Percentiles rank a stretch among this genome's conserved stretches.
Evolutionary conservation across 1,139 yeast genomes (phyloP).

Genomic region (Candida mesenterica): DNA sequence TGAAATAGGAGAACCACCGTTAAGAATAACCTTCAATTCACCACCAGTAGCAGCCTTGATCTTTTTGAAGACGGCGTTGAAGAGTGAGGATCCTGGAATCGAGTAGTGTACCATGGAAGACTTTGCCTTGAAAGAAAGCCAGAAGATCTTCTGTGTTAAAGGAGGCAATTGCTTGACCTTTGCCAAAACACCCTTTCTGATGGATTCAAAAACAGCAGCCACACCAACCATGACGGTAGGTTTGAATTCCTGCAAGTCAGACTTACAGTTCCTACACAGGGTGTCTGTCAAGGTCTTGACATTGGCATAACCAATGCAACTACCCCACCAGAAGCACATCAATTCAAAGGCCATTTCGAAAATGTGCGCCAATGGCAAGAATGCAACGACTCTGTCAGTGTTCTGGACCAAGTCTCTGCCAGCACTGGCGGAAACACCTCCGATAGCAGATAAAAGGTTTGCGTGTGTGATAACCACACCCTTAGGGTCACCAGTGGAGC

Average conservation of each 20-base stretch:
- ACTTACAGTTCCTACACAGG: conserved; percentile 79
- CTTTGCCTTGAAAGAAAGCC: conserved; percentile 85
- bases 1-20: conserved; percentile 95
- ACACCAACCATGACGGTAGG: conserved; percentile 98
- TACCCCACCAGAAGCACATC: conserved; percentile 84
- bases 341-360: conserved; percentile 90
- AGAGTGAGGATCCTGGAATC: conserved; percentile 68
- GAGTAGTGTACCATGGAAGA: conserved; percentile 55
- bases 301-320: conserved; percentile 82
- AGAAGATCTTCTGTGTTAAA: conserved; percentile 74
- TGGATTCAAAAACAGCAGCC: conserved; percentile 97
- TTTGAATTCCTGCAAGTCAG: conserved; percentile 82
- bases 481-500: conserved; percentile 96
- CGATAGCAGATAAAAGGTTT: conserved; percentile 79
- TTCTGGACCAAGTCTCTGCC: conserved; percentile 49
- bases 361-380: conserved; percentile 94
- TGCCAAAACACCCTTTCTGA: conserved; percentile 84
- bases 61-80: conserved; percentile 75
- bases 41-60: conserved; percentile 97
- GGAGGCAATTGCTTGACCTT: conserved; percentile 70
- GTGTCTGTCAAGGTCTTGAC: conserved; percentile 87
- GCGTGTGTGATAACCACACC: conserved; percentile 86
- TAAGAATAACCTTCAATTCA: conserved; percentile 63
- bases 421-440: conserved; percentile 73
- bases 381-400: conserved; percentile 75